phyloP scores from a whole-genome alignment of 2,329 filamentous ascomycete genomes.

The Paecilomyces formosus region DNA sequence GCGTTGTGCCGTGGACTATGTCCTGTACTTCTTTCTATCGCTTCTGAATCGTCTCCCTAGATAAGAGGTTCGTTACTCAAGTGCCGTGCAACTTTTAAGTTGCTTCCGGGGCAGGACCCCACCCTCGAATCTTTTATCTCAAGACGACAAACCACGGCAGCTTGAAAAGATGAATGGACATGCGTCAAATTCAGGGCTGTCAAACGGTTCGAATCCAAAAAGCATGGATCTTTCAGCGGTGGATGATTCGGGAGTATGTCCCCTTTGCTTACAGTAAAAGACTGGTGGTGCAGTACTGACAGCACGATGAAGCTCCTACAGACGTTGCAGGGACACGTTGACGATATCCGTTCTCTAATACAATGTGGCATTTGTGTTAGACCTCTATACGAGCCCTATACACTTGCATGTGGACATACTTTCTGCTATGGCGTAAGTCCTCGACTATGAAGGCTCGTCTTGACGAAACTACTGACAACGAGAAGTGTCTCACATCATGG shows the following conservation, averaged over 20 bases:
- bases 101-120: not conserved
- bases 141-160: not conserved
- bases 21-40: not conserved
- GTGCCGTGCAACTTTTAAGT: not conserved
- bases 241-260: not conserved
- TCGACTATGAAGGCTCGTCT: constrained; percentile 2
- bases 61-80: not conserved
- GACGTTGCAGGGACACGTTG: constrained; percentile 48
- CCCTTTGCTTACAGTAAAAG: not conserved
- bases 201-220: constrained; percentile 2
- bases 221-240: constrained; percentile 1
- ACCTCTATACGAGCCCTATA: constrained; percentile 63
- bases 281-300: not conserved
- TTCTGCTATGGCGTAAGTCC: constrained; percentile 59
- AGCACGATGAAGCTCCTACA: constrained; percentile 24
- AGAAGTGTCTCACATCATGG: constrained; percentile 51
- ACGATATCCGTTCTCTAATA: constrained; percentile 52
- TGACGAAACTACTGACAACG: constrained; percentile 13
- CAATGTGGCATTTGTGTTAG: constrained; percentile 64
- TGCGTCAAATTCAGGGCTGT: not conserved
- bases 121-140: not conserved
- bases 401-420: constrained; percentile 61
- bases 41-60: not conserved
- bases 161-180: not conserved
- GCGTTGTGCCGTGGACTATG: not conserved